phyloP scores from a whole-genome alignment of 768 basidiomycete species.

The Tulasnella calospora region DNA sequence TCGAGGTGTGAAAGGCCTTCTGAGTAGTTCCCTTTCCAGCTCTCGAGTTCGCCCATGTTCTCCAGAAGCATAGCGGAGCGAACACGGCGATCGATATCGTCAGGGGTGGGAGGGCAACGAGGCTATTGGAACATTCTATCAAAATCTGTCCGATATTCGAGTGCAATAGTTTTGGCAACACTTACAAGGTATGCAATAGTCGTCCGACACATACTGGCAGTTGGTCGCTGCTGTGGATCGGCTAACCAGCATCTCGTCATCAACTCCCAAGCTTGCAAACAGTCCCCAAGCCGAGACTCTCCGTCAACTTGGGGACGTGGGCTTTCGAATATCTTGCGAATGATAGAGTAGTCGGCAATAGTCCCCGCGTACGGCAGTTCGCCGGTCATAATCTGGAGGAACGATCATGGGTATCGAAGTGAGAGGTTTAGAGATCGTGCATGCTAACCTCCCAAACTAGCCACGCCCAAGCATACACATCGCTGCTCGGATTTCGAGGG shows the following conservation, averaged over 20 bases:
- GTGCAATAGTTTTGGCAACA: background rate
- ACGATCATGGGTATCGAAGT: background rate
- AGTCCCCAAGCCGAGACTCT: background rate
- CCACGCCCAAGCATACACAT: constrained; percentile 12
- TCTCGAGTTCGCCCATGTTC: background rate
- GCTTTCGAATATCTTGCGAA: background rate
- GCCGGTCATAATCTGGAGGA: background rate
- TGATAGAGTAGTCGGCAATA: background rate
- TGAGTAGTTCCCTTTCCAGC: background rate
- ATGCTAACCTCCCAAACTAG: background rate
- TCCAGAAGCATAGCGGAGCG: background rate
- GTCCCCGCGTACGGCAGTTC: background rate
- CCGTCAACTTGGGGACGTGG: background rate
- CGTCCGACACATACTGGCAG: background rate
- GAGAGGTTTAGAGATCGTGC: background rate
- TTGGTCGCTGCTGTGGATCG: background rate
- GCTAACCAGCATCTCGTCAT: background rate
- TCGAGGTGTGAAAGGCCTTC: background rate
- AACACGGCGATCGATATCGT: background rate
- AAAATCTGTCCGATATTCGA: background rate
- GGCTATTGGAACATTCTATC: background rate
- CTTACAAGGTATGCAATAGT: background rate
- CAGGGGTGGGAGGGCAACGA: background rate
- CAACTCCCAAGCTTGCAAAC: background rate
- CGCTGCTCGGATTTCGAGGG: background rate